Evolutionary conservation across 2,329 filamentous ascomycete species (phyloP).

Genomic region (Aspergillus fructus): DNA sequence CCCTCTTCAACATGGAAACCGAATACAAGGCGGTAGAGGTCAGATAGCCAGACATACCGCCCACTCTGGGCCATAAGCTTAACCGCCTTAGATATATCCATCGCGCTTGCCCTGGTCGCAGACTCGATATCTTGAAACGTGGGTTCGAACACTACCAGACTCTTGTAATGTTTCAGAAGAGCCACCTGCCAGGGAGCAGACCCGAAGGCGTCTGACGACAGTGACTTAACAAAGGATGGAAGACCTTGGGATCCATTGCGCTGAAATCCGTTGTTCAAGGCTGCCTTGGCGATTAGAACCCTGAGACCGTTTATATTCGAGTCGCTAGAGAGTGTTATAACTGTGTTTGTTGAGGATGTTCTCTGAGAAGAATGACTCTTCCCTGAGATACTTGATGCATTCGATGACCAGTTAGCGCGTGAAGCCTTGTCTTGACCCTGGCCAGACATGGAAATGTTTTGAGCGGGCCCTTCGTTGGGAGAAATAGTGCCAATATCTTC

Average conservation of each 20-base stretch:
- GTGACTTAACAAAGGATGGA: slow-evolving; percentile 71
- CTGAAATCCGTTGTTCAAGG: slow-evolving; percentile 78
- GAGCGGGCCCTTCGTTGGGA: slow-evolving; percentile 73
- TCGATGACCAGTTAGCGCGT: slow-evolving; percentile 68
- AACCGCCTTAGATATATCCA: slow-evolving; percentile 79
- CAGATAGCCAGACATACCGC: slow-evolving; percentile 76
- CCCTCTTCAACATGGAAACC: slow-evolving; percentile 80
- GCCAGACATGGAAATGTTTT: slow-evolving; percentile 85
- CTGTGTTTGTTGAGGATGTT: slow-evolving; percentile 46
- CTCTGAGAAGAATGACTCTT: slow-evolving; percentile 67
- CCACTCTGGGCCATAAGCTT: slow-evolving; percentile 69
- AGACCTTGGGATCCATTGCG: slow-evolving; percentile 60
- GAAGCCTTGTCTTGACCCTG: slow-evolving; percentile 58
- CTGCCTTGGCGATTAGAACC: slow-evolving; percentile 77
- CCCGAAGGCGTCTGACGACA: slow-evolving; percentile 78
- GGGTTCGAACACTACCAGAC: slow-evolving; percentile 71
- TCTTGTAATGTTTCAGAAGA: slow-evolving; percentile 76
- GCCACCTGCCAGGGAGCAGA: slow-evolving; percentile 66
- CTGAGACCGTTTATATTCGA: slow-evolving; percentile 75
- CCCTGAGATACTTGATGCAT: slow-evolving; percentile 72
- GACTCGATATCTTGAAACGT: slow-evolving; percentile 54
- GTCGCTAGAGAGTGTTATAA: slow-evolving; percentile 60
- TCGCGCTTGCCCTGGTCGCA: slow-evolving; percentile 49
- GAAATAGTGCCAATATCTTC: slow-evolving; percentile 87
- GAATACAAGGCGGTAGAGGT: slow-evolving; percentile 82